These are phyloP conservation scores for Backusella psychrophila DNA, from an alignment of 192 early-diverging fungal genomes.

Conservation along the genomic window DNA sequence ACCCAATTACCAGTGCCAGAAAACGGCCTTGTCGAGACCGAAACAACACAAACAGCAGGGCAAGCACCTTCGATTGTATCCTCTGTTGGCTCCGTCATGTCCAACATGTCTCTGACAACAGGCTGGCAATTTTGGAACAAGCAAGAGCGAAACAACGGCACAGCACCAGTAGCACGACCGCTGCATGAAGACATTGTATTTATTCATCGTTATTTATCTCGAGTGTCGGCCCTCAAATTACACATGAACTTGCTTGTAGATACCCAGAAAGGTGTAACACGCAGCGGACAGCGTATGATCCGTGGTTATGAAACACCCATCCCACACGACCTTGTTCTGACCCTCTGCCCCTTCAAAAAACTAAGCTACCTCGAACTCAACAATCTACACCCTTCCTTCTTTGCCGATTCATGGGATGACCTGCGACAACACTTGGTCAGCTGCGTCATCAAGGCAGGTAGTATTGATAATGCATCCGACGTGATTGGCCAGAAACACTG, in stretches of 20 bases:
- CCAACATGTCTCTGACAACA: constrained; percentile 26
- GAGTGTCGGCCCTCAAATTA: constrained; percentile 43
- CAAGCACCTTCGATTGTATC: constrained; percentile 46
- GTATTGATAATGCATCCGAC: constrained; percentile 48
- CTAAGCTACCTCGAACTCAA: constrained; percentile 49
- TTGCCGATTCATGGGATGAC: constrained; percentile 45
- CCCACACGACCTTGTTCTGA: constrained; percentile 30
- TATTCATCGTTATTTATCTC: constrained; percentile 46
- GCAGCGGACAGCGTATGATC: constrained; percentile 28
- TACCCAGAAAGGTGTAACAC: constrained; percentile 20
- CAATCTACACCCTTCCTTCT: constrained; percentile 41
- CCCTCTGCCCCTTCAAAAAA: constrained; percentile 38
- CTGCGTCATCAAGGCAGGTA: constrained; percentile 38
- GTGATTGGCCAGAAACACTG: constrained; percentile 32
- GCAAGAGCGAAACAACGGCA: constrained; percentile 10
- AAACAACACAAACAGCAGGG: constrained; percentile 37
- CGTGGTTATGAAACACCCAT: constrained; percentile 27
- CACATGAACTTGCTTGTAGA: constrained; percentile 27
- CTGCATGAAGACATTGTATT: constrained; percentile 48
- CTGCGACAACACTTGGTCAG: constrained; percentile 41
- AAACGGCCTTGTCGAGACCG: constrained; percentile 22
- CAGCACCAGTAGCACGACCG: neutral
- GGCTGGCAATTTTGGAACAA: constrained; percentile 36
- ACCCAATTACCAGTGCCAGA: constrained; percentile 26
- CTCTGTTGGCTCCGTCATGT: constrained; percentile 33